Evolutionary conservation across 225 moss, liverwort and hornwort genomes (phyloP), one percentile per base, ranked within the genome.

Genomic region (Pleurozium schreberi): DNA sequence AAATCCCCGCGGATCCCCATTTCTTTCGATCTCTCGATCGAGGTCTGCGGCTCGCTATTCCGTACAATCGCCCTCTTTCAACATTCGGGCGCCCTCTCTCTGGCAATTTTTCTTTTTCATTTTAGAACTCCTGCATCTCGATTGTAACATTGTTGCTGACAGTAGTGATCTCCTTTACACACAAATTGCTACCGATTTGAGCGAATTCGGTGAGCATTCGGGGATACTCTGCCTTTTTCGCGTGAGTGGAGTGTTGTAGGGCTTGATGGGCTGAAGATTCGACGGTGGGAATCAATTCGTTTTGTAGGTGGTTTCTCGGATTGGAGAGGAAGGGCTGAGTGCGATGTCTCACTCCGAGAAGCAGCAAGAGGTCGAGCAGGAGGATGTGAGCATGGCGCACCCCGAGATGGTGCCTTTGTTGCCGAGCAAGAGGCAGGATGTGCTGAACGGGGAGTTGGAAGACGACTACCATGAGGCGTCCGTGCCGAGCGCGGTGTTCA

Each of bases 401-500:
- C 90, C 88, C n/a, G 96, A 95, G 82, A 85, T 68, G 75, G 75
- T 88, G 42, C 96, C 96, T 22, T 84, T 97, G 77, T 90, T 97
- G 61, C 95, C 96, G 43, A 91, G 75, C 60, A 95, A 93, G 91
- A 92, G 92, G 22, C 93, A 94, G 86, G 96, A 95, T 82, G 83
- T 95, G 79, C 7, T 43, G 45, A 81, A 43, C 20, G 84, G 70
- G 66, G 75, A 86, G 27, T 43, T 75, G 64, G 95, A 95, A 55
- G 95, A 98, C 85, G 95, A 94, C 21, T 98, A 96, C 74, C 97
- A 95, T 34, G 89, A 95, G 86, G 98, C 96, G 36, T 93, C 95
- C 5, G 92, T 91, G 55, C 62, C 93, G 19, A 94, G 96, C 36
- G 96, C 97, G 9, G 95, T 98, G 62, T 96, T 98, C 82, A 98